phyloP scores from a whole-genome alignment of 768 basidiomycete genomes.

The Filobasidium wieringae region DNA sequence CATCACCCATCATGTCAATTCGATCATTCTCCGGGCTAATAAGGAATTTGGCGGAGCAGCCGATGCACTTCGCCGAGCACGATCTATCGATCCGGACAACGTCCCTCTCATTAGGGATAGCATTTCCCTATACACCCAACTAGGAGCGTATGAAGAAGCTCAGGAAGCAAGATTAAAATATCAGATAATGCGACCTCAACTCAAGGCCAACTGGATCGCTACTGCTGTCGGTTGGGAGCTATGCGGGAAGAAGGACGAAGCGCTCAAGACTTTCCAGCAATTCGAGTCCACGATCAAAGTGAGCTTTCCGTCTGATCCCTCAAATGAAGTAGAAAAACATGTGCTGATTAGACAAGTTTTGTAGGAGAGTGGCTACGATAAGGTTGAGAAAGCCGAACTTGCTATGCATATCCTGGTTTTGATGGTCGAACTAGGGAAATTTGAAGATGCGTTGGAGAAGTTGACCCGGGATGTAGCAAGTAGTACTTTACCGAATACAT shows the following conservation, averaged over 20 bases:
- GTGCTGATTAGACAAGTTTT: background rate
- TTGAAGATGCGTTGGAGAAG: constrained; percentile 27
- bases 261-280: constrained; percentile 59
- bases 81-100: constrained; percentile 85
- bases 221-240: constrained; percentile 81
- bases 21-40: constrained; percentile 83
- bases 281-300: constrained; percentile 65
- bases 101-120: constrained; percentile 84
- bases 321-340: no score
- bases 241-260: constrained; percentile 58
- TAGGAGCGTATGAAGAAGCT: constrained; percentile 63
- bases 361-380: constrained; percentile 2
- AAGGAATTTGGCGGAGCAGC: constrained; percentile 90
- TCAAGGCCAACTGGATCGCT: constrained; percentile 80
- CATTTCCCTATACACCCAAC: constrained; percentile 75
- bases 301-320: constrained; percentile 13
- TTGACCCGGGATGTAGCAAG: constrained; percentile 25
- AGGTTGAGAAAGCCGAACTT: constrained; percentile 35
- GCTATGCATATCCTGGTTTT: constrained; percentile 27
- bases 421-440: constrained; percentile 27
- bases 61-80: constrained; percentile 80
- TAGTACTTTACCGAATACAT: constrained; percentile 28
- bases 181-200: constrained; percentile 63
- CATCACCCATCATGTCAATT: constrained; percentile 97
- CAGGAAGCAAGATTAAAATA: constrained; percentile 73